Evolutionary conservation across 2,329 filamentous ascomycete genomes (phyloP).

Genomic region (Exophiala sp.): DNA sequence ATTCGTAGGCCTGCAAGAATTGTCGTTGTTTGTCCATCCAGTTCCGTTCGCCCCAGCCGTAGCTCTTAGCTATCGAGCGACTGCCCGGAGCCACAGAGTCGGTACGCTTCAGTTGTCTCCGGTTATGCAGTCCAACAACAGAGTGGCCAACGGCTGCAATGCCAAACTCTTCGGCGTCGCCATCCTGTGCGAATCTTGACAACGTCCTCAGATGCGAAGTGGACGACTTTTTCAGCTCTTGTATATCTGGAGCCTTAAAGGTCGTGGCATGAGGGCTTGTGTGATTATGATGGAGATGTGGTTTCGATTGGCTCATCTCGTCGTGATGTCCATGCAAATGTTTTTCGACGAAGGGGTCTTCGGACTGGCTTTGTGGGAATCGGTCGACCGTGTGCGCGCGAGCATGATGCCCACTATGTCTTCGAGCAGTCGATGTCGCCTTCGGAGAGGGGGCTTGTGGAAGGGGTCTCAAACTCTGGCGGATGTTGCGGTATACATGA

Average conservation of each 20-base stretch:
- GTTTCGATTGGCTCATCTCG: conserved; percentile 38
- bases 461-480: conserved; percentile 70
- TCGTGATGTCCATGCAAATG: conserved; percentile 43
- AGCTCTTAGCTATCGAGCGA: conserved; percentile 48
- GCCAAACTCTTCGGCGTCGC: conserved; percentile 70
- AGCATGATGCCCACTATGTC: conserved; percentile 37
- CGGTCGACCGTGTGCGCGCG: conserved; percentile 63
- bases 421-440: conserved; percentile 37
- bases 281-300: conserved; percentile 30
- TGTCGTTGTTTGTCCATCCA: conserved; percentile 99
- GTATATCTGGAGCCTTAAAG: conserved; percentile 65
- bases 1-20: conserved; percentile 94
- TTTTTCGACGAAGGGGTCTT: conserved; percentile 36
- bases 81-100: conserved; percentile 46
- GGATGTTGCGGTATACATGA: conserved; percentile 63
- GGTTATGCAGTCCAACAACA: conserved; percentile 78
- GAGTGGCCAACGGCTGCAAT: conserved; percentile 74
- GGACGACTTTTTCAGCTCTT: conserved; percentile 77
- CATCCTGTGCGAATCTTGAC: conserved; percentile 72
- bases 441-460: conserved; percentile 57
- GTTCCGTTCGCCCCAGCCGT: conserved; percentile 73
- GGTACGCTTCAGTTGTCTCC: conserved; percentile 71
- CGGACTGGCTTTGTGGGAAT: conserved; percentile 50
- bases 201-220: conserved; percentile 84
- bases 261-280: conserved; percentile 37